Evolutionary conservation across 148 eudicot species (phyloP), one percentile per base, ranked within the genome.

Genomic region (Selenicereus undatus): DNA sequence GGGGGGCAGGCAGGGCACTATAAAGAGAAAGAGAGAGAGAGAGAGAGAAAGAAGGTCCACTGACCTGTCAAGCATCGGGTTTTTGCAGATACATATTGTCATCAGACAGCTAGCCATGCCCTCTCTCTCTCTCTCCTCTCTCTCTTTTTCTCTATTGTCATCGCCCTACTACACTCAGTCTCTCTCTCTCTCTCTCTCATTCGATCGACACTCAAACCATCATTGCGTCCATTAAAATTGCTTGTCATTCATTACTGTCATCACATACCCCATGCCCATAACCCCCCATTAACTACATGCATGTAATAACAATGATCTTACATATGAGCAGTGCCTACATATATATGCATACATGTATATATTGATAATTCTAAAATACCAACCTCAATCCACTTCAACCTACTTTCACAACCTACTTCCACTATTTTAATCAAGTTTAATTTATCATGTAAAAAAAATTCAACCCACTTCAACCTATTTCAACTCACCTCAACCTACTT

Each of bases 31-130:
- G 1, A 17, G 45, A 35, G 14, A 21, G 27, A 8, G 21, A 42
- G 18, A 11, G 1, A 18, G 18, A 39, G 13, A 39, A 27, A 30
- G 58, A 76, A 76, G 70, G 70, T 20, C 74, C 75, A 75, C 74
- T 76, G 48, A 76, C 66, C 68, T 69, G 75, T 66, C 83, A 69
- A 76, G 32, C 60, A 75, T 77, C 69, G 24, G 30, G 21, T 27
- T 74, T 74, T 71, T 72, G 75, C 75, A 35, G 75, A 43, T 14
- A 39, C 24, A 77, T 76, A 60, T 20, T 77, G 71, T 56, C 73
- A 65, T 68, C 79, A 65, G 52, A 66, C 75, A 70, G 32, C 74
- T 75, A 62, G 71, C 73, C 12, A 56, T 18, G 52, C 52, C 52
- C 52, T 48, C 52, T 48, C 12, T 48, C 52, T 48, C 12, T 48